Evolutionary conservation across 1,139 yeast genomes (phyloP), one percentile per base, ranked within the genome.

Genomic region (Debaryomycetaceae sp.): DNA sequence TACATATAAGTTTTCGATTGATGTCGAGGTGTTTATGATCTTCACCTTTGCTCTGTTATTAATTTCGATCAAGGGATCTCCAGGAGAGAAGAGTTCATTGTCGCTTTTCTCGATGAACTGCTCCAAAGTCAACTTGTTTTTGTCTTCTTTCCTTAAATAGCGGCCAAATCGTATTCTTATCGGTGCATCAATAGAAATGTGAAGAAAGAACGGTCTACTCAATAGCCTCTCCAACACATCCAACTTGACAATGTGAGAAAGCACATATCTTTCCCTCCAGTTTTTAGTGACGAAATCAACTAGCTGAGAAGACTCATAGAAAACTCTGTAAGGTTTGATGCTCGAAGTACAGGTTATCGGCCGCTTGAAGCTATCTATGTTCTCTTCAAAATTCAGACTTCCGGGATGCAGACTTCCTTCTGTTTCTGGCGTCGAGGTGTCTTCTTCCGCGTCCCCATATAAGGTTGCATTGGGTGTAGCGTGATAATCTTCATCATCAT

Each of bases 141-240:
- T 30, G 41, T 3, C 44, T 45, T 3, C 48, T 44, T 8, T 56
- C 51, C 42, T 60, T 45, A 55, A 51, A 55, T 69, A 76, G 40
- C 95, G 66, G 38, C 70, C 62, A 57, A 72, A 76, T 44, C 96
- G 72, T 24, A 79, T 54, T 20, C 59, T 55, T 11, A 85, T 50
- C 0, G 97, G 88, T 0, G 96, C 90, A 58, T 89, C 96, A 2
- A 90, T 73, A 6, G 89, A 77, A 3, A 93, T 60, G 55, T 90
- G 96, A 30, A 90, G 72, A 58, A 91, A 89, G 60, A 89, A 93
- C 0, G 99, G 98, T 47, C 97, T 70, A 51, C 85, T 84, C 40
- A 77, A 69, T 6, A 90, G 66, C 14, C 65, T 66, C 1, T 75
- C 72, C 34, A 87, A 69, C 44, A 76, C 66, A 0, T 61, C 62